A percentile compares a stretch with the other conserved stretches of the same genome.
Conservation (phyloP, 177 flowering plant genomes). For the Vitis hybrid region DNA sequence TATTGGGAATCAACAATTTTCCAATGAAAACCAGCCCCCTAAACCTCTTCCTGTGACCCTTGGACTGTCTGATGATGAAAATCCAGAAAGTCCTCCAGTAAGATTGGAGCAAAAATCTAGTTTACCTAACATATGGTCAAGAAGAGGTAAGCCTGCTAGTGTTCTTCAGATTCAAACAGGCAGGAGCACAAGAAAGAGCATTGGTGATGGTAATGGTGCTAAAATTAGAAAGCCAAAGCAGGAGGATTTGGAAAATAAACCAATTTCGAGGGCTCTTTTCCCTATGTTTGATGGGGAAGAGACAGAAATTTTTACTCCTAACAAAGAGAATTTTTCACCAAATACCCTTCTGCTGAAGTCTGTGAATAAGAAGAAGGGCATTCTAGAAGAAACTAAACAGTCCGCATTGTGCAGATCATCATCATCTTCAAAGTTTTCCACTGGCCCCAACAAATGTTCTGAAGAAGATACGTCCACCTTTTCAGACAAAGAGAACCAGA, state of each 20-base stretch:
- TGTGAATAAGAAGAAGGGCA: conserved; percentile 31
- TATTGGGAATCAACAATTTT: conserved; percentile 2
- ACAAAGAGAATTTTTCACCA: conserved; percentile 75
- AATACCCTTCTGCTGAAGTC: conserved; percentile 30
- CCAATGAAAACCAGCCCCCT: conserved; percentile 16
- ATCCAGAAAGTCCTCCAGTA: conserved; percentile 18
- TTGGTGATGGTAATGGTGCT: background rate
- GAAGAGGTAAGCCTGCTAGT: conserved; percentile 56
- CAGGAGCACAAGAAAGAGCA: conserved; percentile 23
- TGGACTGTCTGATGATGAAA: conserved; percentile 8
- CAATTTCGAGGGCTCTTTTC: conserved; percentile 29
- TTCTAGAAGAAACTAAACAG: conserved; percentile 28
- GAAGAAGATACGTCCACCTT: conserved; percentile 21
- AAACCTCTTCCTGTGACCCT: conserved; percentile 4
- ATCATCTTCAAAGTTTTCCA: conserved; percentile 25
- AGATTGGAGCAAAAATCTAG: conserved; percentile 23
- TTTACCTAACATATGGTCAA: conserved; percentile 48
- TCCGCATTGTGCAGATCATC: conserved; percentile 16
- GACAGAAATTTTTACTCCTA: conserved; percentile 58
- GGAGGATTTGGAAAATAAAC: conserved; percentile 17
- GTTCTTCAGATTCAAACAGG: conserved; percentile 39
- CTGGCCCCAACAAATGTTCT: conserved; percentile 13
- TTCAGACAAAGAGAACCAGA: conserved; percentile 61
- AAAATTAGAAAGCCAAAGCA: conserved; percentile 11
- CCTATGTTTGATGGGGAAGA: conserved; percentile 28